Evolutionary conservation across 2,329 filamentous ascomycete genomes (phyloP).

Genomic region (Epichloe festucae): DNA sequence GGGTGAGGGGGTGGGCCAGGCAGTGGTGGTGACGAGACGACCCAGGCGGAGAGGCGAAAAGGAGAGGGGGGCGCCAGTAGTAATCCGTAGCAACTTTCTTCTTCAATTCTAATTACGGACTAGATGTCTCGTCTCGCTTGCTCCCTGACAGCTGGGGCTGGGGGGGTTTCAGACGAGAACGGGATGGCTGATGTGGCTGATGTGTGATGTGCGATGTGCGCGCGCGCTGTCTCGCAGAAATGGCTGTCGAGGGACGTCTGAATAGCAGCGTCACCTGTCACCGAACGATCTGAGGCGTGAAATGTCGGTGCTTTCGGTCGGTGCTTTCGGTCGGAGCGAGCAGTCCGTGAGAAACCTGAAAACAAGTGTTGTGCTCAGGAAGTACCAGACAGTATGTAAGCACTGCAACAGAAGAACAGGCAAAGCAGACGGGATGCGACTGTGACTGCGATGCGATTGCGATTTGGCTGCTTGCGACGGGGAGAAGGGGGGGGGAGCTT

Average conservation of each 20-base stretch:
- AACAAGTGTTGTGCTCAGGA: too few relatives aligned
- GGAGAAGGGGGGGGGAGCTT: neutral
- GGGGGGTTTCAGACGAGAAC: conserved; percentile 2
- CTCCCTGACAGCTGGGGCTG: conserved; percentile 1
- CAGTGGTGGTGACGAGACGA: conserved; percentile 7
- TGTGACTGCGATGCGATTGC: neutral
- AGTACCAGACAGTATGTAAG: too few relatives aligned
- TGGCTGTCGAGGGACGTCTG: neutral
- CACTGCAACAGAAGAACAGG: too few relatives aligned
- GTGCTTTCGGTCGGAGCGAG: too few relatives aligned
- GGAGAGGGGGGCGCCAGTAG: neutral
- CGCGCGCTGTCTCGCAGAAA: neutral
- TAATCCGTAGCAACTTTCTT: neutral
- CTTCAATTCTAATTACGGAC: too few relatives aligned
- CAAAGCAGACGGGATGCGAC: too few relatives aligned
- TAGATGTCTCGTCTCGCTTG: conserved; percentile 3
- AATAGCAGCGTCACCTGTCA: too few relatives aligned
- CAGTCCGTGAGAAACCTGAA: too few relatives aligned
- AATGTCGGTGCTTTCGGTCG: too few relatives aligned
- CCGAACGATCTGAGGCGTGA: too few relatives aligned
- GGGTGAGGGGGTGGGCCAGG: neutral
- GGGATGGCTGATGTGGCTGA: neutral
- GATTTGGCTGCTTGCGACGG: conserved; percentile 2
- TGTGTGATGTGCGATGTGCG: neutral
- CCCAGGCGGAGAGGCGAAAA: conserved; percentile 3